Base-by-base conservation (phyloP, 306 rosid species). In the Inga oerstediana region DNA sequence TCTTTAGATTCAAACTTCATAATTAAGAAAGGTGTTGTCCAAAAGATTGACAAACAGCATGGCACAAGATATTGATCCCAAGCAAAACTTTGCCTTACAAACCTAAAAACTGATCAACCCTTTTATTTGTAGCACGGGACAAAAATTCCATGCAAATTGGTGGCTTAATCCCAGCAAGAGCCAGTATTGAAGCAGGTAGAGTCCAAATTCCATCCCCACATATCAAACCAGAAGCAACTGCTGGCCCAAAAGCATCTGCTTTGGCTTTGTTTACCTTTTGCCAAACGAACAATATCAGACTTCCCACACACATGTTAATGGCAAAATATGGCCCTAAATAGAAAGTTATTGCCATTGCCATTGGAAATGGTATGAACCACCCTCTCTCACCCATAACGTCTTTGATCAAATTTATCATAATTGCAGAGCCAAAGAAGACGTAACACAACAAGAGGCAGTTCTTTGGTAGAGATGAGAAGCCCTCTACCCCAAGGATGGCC, bases 121-220 rank as follows among this genome's bases (percentile, higher is more conserved):
- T 84, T 0, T 1, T 8, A 82, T 89, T 89, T 35, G 87, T 74
- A 7, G 85, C 85, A 68, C 90, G 80, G 30, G 91, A 89, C 82
- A 89, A 80, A 79, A 89, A 89, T 78, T 80, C 84, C 91, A 89
- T 86, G 67, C 91, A 86, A 54, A 89, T 89, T 34, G 90, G 90
- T 27, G 91, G 87, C 90, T 86, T 86, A 80, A 89, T 81, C 51
- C 91, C 90, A 35, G 73, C 79, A 56, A 89, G 80, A 51, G 90
- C 88, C 44, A 89, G 89, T 3, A 89, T 27, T 77, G 91, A 89
- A 86, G 88, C 90, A 79, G 90, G 91, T 0, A 86, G 32, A 41
- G 89, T 82, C 91, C 88, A 89, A 58, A 89, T 86, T 72, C 90
- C 91, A 82, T 89, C 90, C 0, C 91, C 91, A 80, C 90, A 86